A percentile compares a stretch with the other conserved stretches of the same genome.
These are phyloP conservation scores for Cynanchum wilfordii DNA, from an alignment of 257 asterid species.

Conservation along the genomic window DNA sequence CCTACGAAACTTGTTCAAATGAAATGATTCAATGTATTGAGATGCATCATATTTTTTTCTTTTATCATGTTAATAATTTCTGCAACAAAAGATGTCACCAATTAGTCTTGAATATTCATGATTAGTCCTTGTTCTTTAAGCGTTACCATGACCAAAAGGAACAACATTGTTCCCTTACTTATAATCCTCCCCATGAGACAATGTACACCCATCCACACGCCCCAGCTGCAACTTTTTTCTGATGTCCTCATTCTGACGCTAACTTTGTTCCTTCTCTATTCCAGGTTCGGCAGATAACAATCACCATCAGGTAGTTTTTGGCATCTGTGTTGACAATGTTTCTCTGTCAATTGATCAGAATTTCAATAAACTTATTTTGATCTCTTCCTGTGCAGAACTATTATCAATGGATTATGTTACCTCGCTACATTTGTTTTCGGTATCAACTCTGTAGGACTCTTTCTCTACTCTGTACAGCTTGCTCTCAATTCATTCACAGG, in stretches of 20 bases:
- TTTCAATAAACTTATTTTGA: constrained; percentile 9
- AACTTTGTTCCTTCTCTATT: constrained; percentile 8
- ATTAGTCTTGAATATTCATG: not conserved
- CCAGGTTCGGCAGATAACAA: constrained; percentile 88
- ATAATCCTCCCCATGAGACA: not conserved
- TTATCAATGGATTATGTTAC: constrained; percentile 80
- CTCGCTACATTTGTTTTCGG: constrained; percentile 91
- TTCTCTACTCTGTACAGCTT: constrained; percentile 79
- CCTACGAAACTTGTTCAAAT: not conserved
- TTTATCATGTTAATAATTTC: not conserved
- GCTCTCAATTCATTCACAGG: constrained; percentile 62
- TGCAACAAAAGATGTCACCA: not conserved
- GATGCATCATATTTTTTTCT: not conserved
- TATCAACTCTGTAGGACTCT: constrained; percentile 63
- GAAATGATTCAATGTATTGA: not conserved
- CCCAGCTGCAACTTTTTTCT: not conserved
- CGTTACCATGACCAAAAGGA: not conserved
- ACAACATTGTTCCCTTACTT: not conserved
- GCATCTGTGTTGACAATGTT: constrained; percentile 5
- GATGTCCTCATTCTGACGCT: constrained; percentile 15
- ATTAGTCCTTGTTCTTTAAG: not conserved
- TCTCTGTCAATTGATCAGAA: not conserved
- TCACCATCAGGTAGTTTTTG: constrained; percentile 70
- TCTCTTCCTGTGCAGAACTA: constrained; percentile 51
- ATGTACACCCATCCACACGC: not conserved